Evolutionary conservation across 2,329 filamentous ascomycete genomes (phyloP).

Genomic region (Talaromyces atroroseus): DNA sequence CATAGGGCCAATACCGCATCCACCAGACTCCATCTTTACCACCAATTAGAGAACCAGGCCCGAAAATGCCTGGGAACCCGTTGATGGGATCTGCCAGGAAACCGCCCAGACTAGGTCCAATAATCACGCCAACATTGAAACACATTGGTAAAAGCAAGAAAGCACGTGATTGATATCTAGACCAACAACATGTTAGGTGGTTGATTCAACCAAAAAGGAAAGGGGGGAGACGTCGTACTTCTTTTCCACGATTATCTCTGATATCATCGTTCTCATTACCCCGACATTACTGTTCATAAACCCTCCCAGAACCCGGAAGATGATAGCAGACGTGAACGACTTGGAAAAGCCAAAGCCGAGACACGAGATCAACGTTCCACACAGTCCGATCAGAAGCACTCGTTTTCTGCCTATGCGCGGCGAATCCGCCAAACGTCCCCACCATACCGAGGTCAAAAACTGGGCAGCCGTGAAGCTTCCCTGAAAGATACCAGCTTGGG

Average conservation of each 20-base stretch:
- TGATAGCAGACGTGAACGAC: conserved; percentile 57
- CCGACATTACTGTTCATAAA: conserved; percentile 67
- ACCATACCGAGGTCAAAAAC: conserved; percentile 75
- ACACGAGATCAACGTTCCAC: conserved; percentile 62
- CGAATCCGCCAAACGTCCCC: conserved; percentile 67
- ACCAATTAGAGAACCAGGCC: conserved; percentile 52
- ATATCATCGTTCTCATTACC: conserved; percentile 69
- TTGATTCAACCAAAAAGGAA: not conserved
- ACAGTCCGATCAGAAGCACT: conserved; percentile 69
- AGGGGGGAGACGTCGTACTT: conserved; percentile 40
- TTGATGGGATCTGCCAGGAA: conserved; percentile 61
- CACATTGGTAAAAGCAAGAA: conserved; percentile 62
- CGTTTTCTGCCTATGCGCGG: conserved; percentile 66
- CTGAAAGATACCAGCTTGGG: conserved; percentile 70
- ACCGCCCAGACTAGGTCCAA: conserved; percentile 59
- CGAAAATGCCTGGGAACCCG: conserved; percentile 60
- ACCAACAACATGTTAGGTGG: not conserved
- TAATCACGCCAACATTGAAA: conserved; percentile 60
- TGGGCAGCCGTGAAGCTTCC: conserved; percentile 77
- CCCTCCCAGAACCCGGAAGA: conserved; percentile 63
- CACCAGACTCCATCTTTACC: conserved; percentile 56
- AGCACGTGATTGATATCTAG: conserved; percentile 47
- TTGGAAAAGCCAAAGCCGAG: conserved; percentile 65
- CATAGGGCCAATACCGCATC: conserved; percentile 63
- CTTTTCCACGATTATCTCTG: conserved; percentile 66